Percentiles rank a stretch among this genome's conserved stretches.
These are phyloP conservation scores for Solanum virginianum DNA, from an alignment of 257 asterid species.

Conservation along the genomic window DNA sequence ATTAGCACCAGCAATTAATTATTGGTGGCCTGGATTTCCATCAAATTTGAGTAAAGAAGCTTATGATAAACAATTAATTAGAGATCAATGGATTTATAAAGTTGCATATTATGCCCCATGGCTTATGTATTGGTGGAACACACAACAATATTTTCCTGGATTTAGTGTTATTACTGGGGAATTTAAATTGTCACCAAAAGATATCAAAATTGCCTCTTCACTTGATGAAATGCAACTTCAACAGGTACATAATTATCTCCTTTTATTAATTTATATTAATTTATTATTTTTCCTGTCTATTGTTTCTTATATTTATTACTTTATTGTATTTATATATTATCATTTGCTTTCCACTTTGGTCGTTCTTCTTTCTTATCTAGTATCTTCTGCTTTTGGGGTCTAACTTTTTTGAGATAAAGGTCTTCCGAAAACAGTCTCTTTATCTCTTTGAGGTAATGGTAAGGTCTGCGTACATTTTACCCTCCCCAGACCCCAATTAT, in stretches of 20 bases:
- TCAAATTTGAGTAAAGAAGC: slow-evolving; percentile 35
- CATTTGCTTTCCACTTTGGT: no score
- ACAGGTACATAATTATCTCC: slow-evolving; percentile 21
- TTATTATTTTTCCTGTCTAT: no score
- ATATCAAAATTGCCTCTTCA: slow-evolving; percentile 29
- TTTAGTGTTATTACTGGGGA: slow-evolving; percentile 44
- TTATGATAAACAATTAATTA: slow-evolving; percentile 22
- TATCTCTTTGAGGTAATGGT: no score
- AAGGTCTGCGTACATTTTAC: no score
- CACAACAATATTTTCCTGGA: slow-evolving; percentile 53
- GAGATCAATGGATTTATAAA: slow-evolving; percentile 62
- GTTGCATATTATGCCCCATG: slow-evolving; percentile 58
- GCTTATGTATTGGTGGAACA: slow-evolving; percentile 78
- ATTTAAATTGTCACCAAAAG: slow-evolving; percentile 33
- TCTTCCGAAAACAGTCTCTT: no score
- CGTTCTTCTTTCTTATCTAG: no score
- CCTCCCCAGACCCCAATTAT: no score
- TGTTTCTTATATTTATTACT: no score
- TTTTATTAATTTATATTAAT: background rate
- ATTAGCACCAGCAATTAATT: slow-evolving; percentile 55
- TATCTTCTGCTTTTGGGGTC: no score
- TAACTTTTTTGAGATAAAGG: no score
- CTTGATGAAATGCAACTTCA: background rate
- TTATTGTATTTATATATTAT: no score
- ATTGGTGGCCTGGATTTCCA: slow-evolving; percentile 78